These are phyloP conservation scores for Suaeda aralocaspica DNA, from an alignment of 148 eudicot species.

Conservation along the genomic window DNA sequence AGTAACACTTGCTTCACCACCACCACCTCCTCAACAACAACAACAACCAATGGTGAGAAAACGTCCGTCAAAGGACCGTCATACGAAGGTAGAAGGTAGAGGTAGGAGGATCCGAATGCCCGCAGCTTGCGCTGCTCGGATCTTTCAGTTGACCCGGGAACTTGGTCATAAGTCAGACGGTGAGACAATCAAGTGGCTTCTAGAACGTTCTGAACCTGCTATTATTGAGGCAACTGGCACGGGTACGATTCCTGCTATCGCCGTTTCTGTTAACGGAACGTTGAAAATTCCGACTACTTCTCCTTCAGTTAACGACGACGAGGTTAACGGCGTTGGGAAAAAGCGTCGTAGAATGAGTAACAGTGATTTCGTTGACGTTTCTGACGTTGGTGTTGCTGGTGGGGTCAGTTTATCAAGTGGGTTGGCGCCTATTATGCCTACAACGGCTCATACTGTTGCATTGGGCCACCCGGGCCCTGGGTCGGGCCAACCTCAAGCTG, in stretches of 20 bases:
- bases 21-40: background rate
- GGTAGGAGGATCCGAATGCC: constrained; percentile 89
- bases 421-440: constrained; percentile 49
- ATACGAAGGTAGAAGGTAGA: constrained; percentile 86
- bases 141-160: constrained; percentile 81
- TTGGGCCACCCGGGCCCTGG: constrained; percentile 1
- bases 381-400: background rate
- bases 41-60: constrained; percentile 21
- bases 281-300: constrained; percentile 66
- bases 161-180: constrained; percentile 82
- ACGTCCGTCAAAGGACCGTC: constrained; percentile 78
- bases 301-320: too few relatives aligned
- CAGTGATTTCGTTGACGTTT: constrained; percentile 49
- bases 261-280: constrained; percentile 83
- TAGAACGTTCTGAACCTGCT: constrained; percentile 77
- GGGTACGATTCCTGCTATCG: constrained; percentile 91
- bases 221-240: constrained; percentile 89
- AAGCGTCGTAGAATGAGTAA: constrained; percentile 40
- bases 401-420: constrained; percentile 28
- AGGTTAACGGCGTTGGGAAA: constrained; percentile 15
- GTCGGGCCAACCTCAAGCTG: constrained; percentile 32
- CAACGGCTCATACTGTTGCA: background rate
- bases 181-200: constrained; percentile 75
- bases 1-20: constrained; percentile 1
- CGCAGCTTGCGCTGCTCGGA: constrained; percentile 83